Percentiles rank a stretch among this genome's conserved stretches.
phyloP scores from a whole-genome alignment of 2,329 filamentous ascomycete species.

The Acrodontium crateriforme region DNA sequence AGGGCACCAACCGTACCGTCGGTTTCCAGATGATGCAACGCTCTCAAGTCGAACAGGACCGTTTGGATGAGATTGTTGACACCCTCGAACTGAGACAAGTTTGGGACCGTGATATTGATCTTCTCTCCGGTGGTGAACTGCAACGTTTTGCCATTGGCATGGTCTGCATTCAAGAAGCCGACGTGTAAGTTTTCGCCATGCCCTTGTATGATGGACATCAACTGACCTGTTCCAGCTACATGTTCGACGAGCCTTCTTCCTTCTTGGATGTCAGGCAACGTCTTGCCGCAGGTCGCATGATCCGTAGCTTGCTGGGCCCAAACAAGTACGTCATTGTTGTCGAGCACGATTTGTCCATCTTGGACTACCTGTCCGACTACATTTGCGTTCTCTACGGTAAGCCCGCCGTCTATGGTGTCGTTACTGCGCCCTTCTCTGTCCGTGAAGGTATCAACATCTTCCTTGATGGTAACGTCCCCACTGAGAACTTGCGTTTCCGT shows the following conservation, averaged over 20 bases:
- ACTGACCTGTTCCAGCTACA: slow-evolving; percentile 60
- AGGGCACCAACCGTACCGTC: slow-evolving; percentile 60
- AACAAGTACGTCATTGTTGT: slow-evolving; percentile 97
- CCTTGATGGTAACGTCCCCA: slow-evolving; percentile 93
- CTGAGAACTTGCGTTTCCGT: slow-evolving; percentile 95
- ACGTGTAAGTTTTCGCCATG: slow-evolving; percentile 46
- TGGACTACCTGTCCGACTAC: slow-evolving; percentile 97
- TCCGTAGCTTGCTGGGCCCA: slow-evolving; percentile 74
- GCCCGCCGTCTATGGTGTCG: slow-evolving; percentile 93
- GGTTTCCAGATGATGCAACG: slow-evolving; percentile 64
- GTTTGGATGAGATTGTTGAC: slow-evolving; percentile 62
- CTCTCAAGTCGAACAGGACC: slow-evolving; percentile 56
- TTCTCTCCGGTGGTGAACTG: slow-evolving; percentile 91
- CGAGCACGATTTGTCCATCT: slow-evolving; percentile 95
- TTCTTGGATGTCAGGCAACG: slow-evolving; percentile 99
- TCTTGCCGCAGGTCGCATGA: slow-evolving; percentile 80
- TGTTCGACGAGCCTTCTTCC: slow-evolving; percentile 99
- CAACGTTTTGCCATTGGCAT: slow-evolving; percentile 96
- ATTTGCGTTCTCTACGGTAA: slow-evolving; percentile 94
- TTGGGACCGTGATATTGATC: slow-evolving; percentile 76
- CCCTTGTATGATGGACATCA: too few relatives aligned
- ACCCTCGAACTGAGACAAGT: slow-evolving; percentile 79
- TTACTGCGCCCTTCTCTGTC: slow-evolving; percentile 87
- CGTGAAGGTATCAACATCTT: slow-evolving; percentile 99
- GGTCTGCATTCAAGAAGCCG: slow-evolving; percentile 88